phyloP scores from a whole-genome alignment of 495 filamentous ascomycete species.

The Bombardia bombarda region DNA sequence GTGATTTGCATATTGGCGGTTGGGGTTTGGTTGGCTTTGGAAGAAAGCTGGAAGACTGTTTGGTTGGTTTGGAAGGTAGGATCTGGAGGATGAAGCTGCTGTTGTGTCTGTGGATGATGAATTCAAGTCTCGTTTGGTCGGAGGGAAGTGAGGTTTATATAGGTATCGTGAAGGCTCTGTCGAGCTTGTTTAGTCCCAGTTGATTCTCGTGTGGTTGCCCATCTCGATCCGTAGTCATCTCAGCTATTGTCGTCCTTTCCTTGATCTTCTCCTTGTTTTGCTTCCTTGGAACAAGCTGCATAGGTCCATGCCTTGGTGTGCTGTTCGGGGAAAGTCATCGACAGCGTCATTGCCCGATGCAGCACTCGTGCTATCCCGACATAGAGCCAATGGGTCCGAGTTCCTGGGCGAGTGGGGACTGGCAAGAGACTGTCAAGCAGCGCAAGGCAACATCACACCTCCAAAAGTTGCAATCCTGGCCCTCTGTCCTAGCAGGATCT shows the following conservation, averaged over 20 bases:
- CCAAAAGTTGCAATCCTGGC: too few relatives aligned
- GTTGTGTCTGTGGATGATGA: constrained; percentile 9
- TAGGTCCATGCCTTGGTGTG: neutral
- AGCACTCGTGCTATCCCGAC: too few relatives aligned
- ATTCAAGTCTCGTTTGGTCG: constrained; percentile 1
- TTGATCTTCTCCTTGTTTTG: neutral
- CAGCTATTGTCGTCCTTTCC: neutral
- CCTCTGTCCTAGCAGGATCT: too few relatives aligned
- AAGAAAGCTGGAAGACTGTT: constrained; percentile 1
- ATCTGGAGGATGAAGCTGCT: constrained; percentile 4
- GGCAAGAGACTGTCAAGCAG: too few relatives aligned
- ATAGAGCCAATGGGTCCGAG: too few relatives aligned
- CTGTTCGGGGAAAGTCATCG: neutral
- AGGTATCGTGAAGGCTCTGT: neutral
- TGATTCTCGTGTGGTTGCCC: neutral
- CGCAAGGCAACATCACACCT: too few relatives aligned
- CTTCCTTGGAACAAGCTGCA: neutral
- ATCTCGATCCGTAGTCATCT: too few relatives aligned
- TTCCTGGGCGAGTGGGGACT: too few relatives aligned
- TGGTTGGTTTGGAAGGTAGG: neutral
- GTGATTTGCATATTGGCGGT: constrained; percentile 17
- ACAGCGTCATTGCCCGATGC: neutral
- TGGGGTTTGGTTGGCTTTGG: neutral
- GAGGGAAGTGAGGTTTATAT: constrained; percentile 6
- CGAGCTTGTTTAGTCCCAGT: neutral